Percentiles rank a stretch among this genome's conserved stretches.
phyloP scores from a whole-genome alignment of 1,284 basidiomycete genomes.

The Meripilus lineatus region DNA sequence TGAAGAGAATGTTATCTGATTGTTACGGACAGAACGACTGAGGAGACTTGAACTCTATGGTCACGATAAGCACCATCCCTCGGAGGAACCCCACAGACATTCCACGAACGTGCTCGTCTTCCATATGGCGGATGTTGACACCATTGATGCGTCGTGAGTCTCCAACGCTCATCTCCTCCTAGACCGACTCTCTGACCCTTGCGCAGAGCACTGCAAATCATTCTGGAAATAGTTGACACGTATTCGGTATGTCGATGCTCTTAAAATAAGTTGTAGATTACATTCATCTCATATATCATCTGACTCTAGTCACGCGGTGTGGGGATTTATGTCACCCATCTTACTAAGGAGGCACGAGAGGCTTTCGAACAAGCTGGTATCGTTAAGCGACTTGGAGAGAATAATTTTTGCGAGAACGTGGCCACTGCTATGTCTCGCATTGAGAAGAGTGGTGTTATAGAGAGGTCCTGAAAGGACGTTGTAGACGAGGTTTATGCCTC shows the following conservation, averaged over 20 bases:
- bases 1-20: too few relatives aligned
- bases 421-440: conserved; percentile 53
- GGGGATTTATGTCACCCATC: conserved; percentile 75
- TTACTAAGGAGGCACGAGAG: conserved; percentile 49
- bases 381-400: conserved; percentile 56
- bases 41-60: conserved; percentile 82
- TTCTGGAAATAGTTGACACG: conserved; percentile 74
- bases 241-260: conserved; percentile 62
- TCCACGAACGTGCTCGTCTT: conserved; percentile 80
- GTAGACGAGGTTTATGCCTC: too few relatives aligned
- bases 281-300: too few relatives aligned
- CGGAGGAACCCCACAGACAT: conserved; percentile 75
- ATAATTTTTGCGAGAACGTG: conserved; percentile 71
- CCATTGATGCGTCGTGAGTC: conserved; percentile 79
- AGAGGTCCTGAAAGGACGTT: too few relatives aligned
- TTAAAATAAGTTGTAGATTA: too few relatives aligned
- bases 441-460: conserved; percentile 13
- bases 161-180: conserved; percentile 7
- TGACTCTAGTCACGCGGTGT: too few relatives aligned
- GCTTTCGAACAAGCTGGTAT: conserved; percentile 69
- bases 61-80: conserved; percentile 72
- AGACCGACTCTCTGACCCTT: conserved; percentile 1
- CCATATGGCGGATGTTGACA: conserved; percentile 85
- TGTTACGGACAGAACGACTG: conserved; percentile 71
- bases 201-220: conserved; percentile 76